Conservation (phyloP, 768 basidiomycete species). For the Pluteus cervinus region DNA sequence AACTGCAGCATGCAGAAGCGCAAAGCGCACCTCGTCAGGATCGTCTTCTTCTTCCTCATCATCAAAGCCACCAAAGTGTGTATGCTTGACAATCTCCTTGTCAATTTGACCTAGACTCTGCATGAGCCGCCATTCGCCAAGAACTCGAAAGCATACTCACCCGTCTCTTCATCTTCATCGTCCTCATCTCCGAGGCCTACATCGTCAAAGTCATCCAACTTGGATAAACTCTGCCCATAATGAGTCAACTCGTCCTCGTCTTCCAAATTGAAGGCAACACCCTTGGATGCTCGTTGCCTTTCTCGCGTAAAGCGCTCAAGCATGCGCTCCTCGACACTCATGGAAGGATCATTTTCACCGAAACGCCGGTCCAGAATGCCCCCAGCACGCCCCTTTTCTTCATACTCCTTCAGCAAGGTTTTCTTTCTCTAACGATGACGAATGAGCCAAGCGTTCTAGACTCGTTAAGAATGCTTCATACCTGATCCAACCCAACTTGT, state of each 20-base stretch:
- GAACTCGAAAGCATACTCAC: conserved; percentile 24
- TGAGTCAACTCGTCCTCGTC: conserved; percentile 90
- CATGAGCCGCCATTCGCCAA: no score
- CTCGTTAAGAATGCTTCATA: conserved; percentile 24
- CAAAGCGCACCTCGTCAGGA: conserved; percentile 33
- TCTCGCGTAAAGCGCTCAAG: conserved; percentile 93
- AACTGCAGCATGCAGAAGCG: not conserved
- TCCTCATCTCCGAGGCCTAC: conserved; percentile 54
- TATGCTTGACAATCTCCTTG: conserved; percentile 53
- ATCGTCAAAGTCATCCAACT: conserved; percentile 78
- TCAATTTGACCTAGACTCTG: conserved; percentile 57
- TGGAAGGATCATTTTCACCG: conserved; percentile 88
- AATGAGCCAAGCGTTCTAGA: conserved; percentile 4
- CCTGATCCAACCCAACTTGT: conserved; percentile 86
- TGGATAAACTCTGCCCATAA: conserved; percentile 84
- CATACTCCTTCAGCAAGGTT: conserved; percentile 82
- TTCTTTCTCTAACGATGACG: conserved; percentile 61
- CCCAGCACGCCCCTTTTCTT: conserved; percentile 75
- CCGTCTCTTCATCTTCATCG: conserved; percentile 50
- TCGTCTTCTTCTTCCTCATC: conserved; percentile 58
- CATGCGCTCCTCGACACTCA: conserved; percentile 97
- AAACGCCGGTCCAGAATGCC: conserved; percentile 92
- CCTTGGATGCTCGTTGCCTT: conserved; percentile 72
- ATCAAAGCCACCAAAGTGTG: conserved; percentile 85
- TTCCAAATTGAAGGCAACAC: conserved; percentile 81